These are phyloP conservation scores for Penicillium fimorum DNA, from an alignment of 495 filamentous ascomycete genomes.

Conservation along the genomic window DNA sequence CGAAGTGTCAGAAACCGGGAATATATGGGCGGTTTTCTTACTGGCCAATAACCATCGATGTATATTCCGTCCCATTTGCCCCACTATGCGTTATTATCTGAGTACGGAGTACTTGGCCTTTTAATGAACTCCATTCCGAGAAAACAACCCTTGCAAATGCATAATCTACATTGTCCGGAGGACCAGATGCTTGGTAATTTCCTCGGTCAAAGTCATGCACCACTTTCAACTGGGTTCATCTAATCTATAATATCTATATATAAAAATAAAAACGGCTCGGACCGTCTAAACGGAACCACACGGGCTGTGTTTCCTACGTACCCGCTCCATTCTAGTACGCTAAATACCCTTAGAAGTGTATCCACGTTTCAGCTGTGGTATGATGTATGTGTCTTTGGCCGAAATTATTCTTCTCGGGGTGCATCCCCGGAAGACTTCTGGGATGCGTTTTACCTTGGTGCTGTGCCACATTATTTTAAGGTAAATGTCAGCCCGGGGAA, in stretches of 20 bases:
- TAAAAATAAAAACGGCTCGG: slow-evolving; percentile 27
- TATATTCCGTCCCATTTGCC: background rate
- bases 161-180: background rate
- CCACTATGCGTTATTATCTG: background rate
- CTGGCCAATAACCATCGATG: background rate
- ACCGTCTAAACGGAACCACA: slow-evolving; percentile 11
- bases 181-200: background rate
- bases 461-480: background rate
- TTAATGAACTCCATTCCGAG: background rate
- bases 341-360: background rate
- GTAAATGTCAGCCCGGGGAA: background rate
- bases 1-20: background rate
- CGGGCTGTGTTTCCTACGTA: background rate
- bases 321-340: background rate
- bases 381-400: background rate
- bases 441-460: background rate
- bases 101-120: too few species aligned
- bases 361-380: background rate
- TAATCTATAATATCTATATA: slow-evolving; percentile 10
- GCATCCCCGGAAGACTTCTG: background rate
- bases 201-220: too few species aligned
- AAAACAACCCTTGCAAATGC: too few species aligned
- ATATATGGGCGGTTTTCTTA: background rate
- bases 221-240: background rate
- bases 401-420: background rate